Percentiles rank a stretch among this genome's conserved stretches.
Evolutionary conservation across 768 basidiomycete genomes (phyloP).

Genomic region (Rhodotorula toruloides): DNA sequence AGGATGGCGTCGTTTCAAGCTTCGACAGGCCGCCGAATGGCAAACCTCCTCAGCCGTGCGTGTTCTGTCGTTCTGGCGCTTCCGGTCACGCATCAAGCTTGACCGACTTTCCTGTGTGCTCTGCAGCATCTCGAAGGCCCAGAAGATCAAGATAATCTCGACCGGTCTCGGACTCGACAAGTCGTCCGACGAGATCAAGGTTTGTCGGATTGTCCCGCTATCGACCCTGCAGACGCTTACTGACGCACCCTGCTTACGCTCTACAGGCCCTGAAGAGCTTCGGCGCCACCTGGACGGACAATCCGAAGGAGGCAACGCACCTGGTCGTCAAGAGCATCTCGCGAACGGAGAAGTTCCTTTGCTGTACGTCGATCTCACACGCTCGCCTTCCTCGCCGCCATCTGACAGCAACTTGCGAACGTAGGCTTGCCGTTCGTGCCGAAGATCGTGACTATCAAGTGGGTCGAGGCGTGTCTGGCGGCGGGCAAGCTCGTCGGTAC

Average conservation of each 20-base stretch:
- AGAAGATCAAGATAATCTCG: constrained; percentile 57
- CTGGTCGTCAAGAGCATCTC: constrained; percentile 64
- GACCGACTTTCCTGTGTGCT: too few relatives aligned
- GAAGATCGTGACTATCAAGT: constrained; percentile 60
- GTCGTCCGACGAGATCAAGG: constrained; percentile 59
- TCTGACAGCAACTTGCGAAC: too few relatives aligned
- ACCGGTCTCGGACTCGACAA: constrained; percentile 58
- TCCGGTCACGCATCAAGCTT: too few relatives aligned
- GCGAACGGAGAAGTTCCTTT: constrained; percentile 82
- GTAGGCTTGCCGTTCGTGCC: constrained; percentile 61
- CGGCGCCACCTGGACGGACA: constrained; percentile 61
- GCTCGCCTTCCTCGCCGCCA: background rate
- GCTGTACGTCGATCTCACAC: constrained; percentile 39
- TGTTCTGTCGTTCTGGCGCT: background rate
- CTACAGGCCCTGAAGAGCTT: constrained; percentile 60
- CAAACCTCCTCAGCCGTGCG: constrained; percentile 16
- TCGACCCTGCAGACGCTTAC: background rate
- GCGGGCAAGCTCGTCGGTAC: constrained; percentile 61
- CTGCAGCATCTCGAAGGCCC: constrained; percentile 8
- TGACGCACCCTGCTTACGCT: background rate
- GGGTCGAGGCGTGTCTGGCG: constrained; percentile 61
- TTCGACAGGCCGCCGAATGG: constrained; percentile 35
- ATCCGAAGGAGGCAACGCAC: constrained; percentile 69
- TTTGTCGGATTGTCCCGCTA: constrained; percentile 36
- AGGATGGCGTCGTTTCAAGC: constrained; percentile 21